phyloP scores from a whole-genome alignment of 257 asterid species.

The Solanum rostratum region DNA sequence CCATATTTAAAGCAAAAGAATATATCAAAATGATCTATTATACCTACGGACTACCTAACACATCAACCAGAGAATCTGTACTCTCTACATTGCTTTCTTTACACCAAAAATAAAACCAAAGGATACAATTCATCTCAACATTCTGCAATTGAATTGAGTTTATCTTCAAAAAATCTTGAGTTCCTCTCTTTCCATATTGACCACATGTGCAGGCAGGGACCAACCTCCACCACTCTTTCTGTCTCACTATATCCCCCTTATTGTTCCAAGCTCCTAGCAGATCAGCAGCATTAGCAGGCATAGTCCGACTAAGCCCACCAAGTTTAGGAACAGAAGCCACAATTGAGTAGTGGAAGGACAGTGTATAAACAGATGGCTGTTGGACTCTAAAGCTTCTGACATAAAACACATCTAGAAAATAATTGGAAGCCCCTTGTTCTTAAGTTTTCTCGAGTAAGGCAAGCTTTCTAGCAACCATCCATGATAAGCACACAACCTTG shows the following conservation, averaged over 20 bases:
- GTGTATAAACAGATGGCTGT: not conserved
- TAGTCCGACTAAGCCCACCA: not conserved
- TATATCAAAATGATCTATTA: not conserved
- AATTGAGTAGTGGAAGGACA: not conserved
- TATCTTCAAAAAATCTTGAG: not conserved
- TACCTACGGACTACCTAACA: not conserved
- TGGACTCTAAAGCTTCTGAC: not conserved
- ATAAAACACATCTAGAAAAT: not conserved
- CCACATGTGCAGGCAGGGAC: not conserved
- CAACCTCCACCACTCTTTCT: not conserved
- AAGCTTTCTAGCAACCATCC: not conserved
- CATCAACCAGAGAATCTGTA: not conserved
- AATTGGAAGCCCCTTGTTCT: not conserved
- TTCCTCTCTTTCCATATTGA: not conserved
- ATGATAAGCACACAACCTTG: not conserved
- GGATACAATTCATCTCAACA: not conserved
- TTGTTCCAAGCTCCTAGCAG: not conserved
- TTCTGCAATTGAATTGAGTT: not conserved
- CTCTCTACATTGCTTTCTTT: not conserved
- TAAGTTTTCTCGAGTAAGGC: not conserved
- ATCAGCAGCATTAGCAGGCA: not conserved
- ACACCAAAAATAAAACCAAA: not conserved
- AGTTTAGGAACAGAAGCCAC: not conserved
- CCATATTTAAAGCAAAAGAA: not conserved
- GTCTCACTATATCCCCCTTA: not conserved